Percentiles rank a stretch among this genome's conserved stretches.
These are phyloP conservation scores for Kurtzmaniella quercitrusa DNA, from an alignment of 1,139 yeast genomes.

Conservation along the genomic window DNA sequence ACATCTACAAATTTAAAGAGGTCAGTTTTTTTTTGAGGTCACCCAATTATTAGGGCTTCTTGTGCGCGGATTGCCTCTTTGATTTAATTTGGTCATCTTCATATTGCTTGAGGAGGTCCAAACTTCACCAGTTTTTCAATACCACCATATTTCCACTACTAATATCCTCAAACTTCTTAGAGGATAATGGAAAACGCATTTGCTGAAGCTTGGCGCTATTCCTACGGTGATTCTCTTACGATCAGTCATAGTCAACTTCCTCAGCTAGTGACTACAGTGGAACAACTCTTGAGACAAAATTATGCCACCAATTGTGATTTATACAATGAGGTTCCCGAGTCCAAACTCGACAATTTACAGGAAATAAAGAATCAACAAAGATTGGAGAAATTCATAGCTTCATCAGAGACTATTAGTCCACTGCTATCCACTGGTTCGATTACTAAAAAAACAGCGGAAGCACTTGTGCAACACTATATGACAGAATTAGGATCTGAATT, in stretches of 20 bases:
- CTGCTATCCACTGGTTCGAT: not conserved
- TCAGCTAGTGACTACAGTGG: not conserved
- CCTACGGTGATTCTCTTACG: not conserved
- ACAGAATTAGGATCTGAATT: not conserved
- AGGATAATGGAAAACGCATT: not conserved
- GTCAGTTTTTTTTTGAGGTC: not conserved
- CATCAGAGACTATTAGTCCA: not conserved
- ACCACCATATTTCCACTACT: not conserved
- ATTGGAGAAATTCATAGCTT: not conserved
- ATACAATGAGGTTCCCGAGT: too few relatives aligned
- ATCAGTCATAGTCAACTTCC: not conserved
- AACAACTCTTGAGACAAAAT: not conserved
- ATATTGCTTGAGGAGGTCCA: too few relatives aligned
- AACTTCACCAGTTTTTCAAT: not conserved
- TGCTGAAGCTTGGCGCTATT: not conserved
- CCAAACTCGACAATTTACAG: not conserved
- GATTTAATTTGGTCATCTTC: too few relatives aligned
- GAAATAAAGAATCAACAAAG: not conserved
- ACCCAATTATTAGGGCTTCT: too few relatives aligned
- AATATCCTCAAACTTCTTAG: too few relatives aligned
- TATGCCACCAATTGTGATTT: too few relatives aligned
- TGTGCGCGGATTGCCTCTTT: too few relatives aligned
- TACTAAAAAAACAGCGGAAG: not conserved
- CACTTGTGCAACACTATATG: not conserved
- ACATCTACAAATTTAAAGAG: not conserved